These are phyloP conservation scores for Lactarius akahatsu DNA, from an alignment of 768 basidiomycete species.

Conservation along the genomic window DNA sequence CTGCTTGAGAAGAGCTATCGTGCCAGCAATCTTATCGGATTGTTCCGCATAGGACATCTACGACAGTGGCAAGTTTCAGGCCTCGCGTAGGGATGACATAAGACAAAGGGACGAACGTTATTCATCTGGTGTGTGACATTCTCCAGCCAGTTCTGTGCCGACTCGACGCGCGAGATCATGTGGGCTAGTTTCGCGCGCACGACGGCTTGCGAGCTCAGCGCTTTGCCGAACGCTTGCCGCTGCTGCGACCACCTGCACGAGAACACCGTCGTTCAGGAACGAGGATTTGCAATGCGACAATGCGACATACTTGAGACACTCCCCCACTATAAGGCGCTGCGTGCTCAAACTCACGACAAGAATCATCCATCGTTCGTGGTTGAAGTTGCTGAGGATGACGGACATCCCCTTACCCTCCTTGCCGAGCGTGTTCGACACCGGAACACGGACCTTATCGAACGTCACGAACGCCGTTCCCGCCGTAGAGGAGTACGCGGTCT, in stretches of 20 bases:
- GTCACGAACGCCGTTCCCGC: slow-evolving; percentile 89
- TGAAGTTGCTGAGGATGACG: slow-evolving; percentile 82
- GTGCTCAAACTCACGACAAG: slow-evolving; percentile 65
- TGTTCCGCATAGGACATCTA: slow-evolving; percentile 88
- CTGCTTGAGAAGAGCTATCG: slow-evolving; percentile 89
- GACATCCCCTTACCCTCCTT: slow-evolving; percentile 80
- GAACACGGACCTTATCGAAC: slow-evolving; percentile 79
- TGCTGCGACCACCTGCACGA: slow-evolving; percentile 77
- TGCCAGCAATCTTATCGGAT: slow-evolving; percentile 82
- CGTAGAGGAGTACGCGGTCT: slow-evolving; percentile 87
- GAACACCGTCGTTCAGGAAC: slow-evolving; percentile 12
- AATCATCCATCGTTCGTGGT: slow-evolving; percentile 91
- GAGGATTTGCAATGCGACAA: background rate
- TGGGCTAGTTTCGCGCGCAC: slow-evolving; percentile 82
- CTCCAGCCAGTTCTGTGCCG: slow-evolving; percentile 87
- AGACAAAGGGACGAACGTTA: slow-evolving; percentile 49
- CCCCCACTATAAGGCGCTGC: slow-evolving; percentile 82
- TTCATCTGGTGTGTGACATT: slow-evolving; percentile 90
- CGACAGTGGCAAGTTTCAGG: slow-evolving; percentile 7
- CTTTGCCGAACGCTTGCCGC: slow-evolving; percentile 88
- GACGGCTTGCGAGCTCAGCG: slow-evolving; percentile 77
- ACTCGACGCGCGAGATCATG: slow-evolving; percentile 91
- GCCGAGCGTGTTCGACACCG: slow-evolving; percentile 85
- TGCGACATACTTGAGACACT: slow-evolving; percentile 71
- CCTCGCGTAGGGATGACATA: slow-evolving; percentile 20